Conservation (phyloP, 768 basidiomycete species). For the Dentipellis fragilis region DNA sequence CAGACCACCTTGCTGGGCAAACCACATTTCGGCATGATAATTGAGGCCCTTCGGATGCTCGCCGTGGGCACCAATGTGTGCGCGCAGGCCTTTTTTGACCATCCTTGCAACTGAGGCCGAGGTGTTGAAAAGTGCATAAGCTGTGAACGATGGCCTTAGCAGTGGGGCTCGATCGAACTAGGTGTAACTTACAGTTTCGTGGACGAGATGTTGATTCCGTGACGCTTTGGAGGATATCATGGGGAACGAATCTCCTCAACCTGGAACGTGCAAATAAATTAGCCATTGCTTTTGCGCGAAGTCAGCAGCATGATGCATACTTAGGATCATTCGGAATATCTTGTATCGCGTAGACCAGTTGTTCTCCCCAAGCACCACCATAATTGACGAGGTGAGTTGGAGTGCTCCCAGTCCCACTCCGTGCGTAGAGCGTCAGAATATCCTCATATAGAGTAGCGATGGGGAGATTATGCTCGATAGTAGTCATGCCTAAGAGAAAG, state of each 20-base stretch:
- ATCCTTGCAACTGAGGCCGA: constrained; percentile 60
- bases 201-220: neutral
- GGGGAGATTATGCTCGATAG: neutral
- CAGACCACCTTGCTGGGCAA: constrained; percentile 52
- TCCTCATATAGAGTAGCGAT: neutral
- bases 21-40: constrained; percentile 69
- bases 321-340: constrained; percentile 48
- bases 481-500: neutral
- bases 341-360: constrained; percentile 54
- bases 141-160: neutral
- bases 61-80: constrained; percentile 68
- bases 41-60: constrained; percentile 62
- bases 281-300: neutral
- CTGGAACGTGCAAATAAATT: neutral
- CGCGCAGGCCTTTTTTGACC: constrained; percentile 49
- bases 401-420: constrained; percentile 62
- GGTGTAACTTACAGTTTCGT: neutral
- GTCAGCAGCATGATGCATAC: neutral
- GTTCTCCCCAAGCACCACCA: constrained; percentile 62
- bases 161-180: neutral
- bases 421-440: constrained; percentile 45
- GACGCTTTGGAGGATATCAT: neutral
- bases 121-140: constrained; percentile 48
- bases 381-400: constrained; percentile 74
- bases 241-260: neutral